Evolutionary conservation across 805 yeast genomes (phyloP), one percentile per base, ranked within the genome.

Genomic region (Kazachstania viticola): DNA sequence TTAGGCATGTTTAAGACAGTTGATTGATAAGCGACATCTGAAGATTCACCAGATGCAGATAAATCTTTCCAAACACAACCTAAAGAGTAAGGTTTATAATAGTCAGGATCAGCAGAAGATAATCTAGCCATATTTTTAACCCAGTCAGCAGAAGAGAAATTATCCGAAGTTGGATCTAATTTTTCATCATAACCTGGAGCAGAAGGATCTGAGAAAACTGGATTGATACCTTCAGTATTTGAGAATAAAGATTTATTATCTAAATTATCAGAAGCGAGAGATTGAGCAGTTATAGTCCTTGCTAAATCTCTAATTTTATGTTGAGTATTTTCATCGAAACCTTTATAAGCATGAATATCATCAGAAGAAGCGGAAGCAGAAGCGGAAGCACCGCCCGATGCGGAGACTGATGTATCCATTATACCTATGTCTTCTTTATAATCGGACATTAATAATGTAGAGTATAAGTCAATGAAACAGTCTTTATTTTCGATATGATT

Each of bases 11-110:
- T 77, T n/a, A 65, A 46, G 3, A 73, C 70, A 3, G 79, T 77
- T 11, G 73, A 58, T 48, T 76, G 84, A 54, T 75, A 79, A 49
- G 75, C 82, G 4, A 78, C 66, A 44, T 67, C 75, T 4, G 65
- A 53, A 14, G 74, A 71, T 22, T 58, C 56, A 39, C 88, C 88
- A 35, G 61, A 69, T 3, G 79, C 81, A 34, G 73, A 54, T 41
- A 79, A 58, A 43, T 74, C 55, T 37, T 68, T 62, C 60, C 70
- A 79, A 3, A 73, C 59, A 26, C 79, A 58, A 8, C 83, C 75
- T 32, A 75, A 57, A 17, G 66, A 62, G 29, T 70, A 58, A 17
- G 74, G 72, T 44, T 68, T 67, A 49, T 69, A 75, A 46, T 71
- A 64, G 3, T 73, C 82, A 1, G 73, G 71, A 44, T 76, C 79